These are phyloP conservation scores for Thraustochytrium aureum DNA, from an alignment of 352 stramenopile species.

Conservation along the genomic window DNA sequence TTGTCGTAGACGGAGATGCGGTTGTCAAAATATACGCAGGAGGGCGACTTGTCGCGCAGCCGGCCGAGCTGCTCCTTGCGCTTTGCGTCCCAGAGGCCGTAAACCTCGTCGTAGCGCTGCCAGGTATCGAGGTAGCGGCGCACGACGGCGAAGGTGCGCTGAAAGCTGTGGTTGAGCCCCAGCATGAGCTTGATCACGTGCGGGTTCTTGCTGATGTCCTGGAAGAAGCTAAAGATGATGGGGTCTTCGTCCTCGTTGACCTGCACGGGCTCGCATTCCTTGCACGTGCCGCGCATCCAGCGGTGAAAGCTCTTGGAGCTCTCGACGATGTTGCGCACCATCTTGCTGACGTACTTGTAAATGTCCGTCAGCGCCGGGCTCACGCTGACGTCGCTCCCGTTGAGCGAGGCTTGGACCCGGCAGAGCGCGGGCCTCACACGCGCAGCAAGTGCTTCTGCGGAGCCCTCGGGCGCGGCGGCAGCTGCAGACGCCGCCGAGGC, in stretches of 20 bases:
- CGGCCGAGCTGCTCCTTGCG: conserved; percentile 81
- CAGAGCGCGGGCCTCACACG: conserved; percentile 78
- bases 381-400: conserved; percentile 91
- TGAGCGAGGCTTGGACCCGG: conserved; percentile 89
- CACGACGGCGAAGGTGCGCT: conserved; percentile 90
- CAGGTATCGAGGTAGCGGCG: conserved; percentile 92
- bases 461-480: neutral
- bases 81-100: conserved; percentile 93
- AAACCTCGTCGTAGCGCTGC: conserved; percentile 88
- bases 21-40: conserved; percentile 91
- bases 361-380: conserved; percentile 89
- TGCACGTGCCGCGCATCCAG: conserved; percentile 94
- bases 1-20: conserved; percentile 82
- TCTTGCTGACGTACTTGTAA: conserved; percentile 94
- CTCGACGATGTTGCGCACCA: conserved; percentile 89
- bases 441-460: neutral
- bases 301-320: conserved; percentile 87
- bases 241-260: conserved; percentile 87
- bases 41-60: conserved; percentile 82
- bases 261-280: conserved; percentile 77
- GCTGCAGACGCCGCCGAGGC: neutral
- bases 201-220: conserved; percentile 90
- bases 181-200: conserved; percentile 95
- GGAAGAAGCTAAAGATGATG: conserved; percentile 89
- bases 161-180: conserved; percentile 86